Evolutionary conservation across 2,329 filamentous ascomycete species (phyloP).

Genomic region (Daldinia eschscholtzii): DNA sequence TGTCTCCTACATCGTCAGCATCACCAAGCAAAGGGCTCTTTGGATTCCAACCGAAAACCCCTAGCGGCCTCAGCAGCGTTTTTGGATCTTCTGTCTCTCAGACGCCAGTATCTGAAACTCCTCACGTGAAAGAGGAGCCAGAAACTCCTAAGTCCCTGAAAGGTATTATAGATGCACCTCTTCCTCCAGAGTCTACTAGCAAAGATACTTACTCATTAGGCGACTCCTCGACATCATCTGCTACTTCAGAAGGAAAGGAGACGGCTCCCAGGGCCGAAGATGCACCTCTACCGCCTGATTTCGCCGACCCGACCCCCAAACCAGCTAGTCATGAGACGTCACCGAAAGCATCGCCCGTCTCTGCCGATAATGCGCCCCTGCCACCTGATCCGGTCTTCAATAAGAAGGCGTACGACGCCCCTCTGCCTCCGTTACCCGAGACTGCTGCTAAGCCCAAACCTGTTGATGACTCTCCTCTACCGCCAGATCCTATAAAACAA

Average conservation of each 20-base stretch:
- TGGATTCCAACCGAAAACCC: conserved; percentile 51
- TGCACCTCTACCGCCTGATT: conserved; percentile 54
- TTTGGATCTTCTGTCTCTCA: conserved; percentile 43
- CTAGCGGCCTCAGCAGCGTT: conserved; percentile 41
- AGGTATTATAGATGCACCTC: conserved; percentile 55
- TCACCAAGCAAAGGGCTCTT: conserved; percentile 52
- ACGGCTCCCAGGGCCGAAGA: conserved; percentile 44
- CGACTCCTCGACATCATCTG: conserved; percentile 66
- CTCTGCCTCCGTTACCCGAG: conserved; percentile 47
- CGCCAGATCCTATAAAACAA: conserved; percentile 55
- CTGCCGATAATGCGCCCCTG: conserved; percentile 54
- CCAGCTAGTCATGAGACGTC: conserved; percentile 19
- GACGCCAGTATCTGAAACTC: conserved; percentile 44
- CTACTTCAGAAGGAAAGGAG: conserved; percentile 46
- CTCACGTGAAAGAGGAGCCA: conserved; percentile 56
- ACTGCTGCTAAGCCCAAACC: conserved; percentile 44
- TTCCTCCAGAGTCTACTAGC: conserved; percentile 69
- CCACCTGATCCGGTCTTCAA: conserved; percentile 60
- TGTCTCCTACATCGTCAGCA: conserved; percentile 56
- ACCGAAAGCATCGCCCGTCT: conserved; percentile 43
- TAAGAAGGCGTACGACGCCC: conserved; percentile 50
- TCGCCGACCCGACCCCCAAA: conserved; percentile 45
- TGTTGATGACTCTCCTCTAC: conserved; percentile 56
- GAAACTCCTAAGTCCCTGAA: conserved; percentile 52
- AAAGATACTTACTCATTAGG: conserved; percentile 63